Evolutionary conservation across 805 yeast species (phyloP).

Genomic region (Saturnispora hagleri): DNA sequence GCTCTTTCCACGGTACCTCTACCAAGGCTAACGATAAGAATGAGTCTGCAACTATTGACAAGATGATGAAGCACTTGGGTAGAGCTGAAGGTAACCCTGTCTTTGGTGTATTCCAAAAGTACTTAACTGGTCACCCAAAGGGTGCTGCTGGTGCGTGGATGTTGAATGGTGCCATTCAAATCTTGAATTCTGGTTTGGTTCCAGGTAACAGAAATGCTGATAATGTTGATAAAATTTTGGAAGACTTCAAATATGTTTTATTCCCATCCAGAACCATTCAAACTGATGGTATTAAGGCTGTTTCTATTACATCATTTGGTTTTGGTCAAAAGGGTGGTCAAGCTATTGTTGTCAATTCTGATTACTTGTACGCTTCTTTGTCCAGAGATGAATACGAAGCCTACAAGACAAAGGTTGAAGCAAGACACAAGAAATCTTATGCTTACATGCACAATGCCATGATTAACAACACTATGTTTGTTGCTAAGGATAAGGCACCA

Average conservation of each 20-base stretch:
- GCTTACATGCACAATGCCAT: constrained; percentile 94
- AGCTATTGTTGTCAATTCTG: constrained; percentile 86
- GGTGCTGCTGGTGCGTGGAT: constrained; percentile 99
- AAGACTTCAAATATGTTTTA: constrained; percentile 78
- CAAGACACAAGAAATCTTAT: constrained; percentile 85
- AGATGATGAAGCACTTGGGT: constrained; percentile 92
- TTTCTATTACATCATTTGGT: constrained; percentile 94
- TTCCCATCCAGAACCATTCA: constrained; percentile 90
- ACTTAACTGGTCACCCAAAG: constrained; percentile 99
- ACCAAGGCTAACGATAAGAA: constrained; percentile 98
- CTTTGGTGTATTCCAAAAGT: constrained; percentile 97
- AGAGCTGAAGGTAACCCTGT: constrained; percentile 97
- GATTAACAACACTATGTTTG: constrained; percentile 82
- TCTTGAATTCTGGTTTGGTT: constrained; percentile 83
- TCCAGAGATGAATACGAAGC: constrained; percentile 60
- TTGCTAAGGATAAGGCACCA: constrained; percentile 90
- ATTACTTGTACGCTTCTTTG: constrained; percentile 81
- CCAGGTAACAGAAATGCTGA: constrained; percentile 98
- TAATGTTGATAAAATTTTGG: constrained; percentile 76
- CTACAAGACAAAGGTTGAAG: constrained; percentile 48
- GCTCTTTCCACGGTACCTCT: constrained; percentile 99
- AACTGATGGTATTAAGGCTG: constrained; percentile 97
- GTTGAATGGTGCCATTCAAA: constrained; percentile 96
- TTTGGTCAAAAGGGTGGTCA: constrained; percentile 99
- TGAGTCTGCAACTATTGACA: constrained; percentile 84